Evolutionary conservation across 2,329 filamentous ascomycete genomes (phyloP).

Genomic region (Blastomyces parvus): DNA sequence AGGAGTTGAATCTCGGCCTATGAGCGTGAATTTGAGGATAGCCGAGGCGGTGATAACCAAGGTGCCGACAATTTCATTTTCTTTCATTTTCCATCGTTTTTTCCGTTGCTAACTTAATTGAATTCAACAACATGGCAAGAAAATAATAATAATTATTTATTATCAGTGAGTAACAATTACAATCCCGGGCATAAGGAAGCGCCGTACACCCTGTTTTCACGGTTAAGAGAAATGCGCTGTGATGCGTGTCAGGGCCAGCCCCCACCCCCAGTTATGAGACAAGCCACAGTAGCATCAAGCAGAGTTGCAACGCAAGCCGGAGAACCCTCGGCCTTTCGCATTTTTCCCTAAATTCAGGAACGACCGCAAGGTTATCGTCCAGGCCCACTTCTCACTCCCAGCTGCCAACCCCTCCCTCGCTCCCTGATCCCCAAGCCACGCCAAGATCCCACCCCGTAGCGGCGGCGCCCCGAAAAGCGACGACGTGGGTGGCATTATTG

Average conservation of each 20-base stretch:
- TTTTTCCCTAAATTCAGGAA: neutral
- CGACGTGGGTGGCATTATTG: neutral
- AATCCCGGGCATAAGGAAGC: neutral
- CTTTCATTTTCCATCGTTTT: neutral
- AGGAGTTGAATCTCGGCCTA: neutral
- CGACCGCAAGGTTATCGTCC: neutral
- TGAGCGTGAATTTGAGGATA: neutral
- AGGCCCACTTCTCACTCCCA: too few species aligned
- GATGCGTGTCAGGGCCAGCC: neutral
- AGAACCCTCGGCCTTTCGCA: neutral
- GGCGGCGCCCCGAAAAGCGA: neutral
- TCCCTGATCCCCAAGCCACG: neutral
- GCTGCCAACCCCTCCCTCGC: too few species aligned
- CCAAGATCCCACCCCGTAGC: neutral
- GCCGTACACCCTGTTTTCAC: neutral
- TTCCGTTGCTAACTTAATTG: neutral
- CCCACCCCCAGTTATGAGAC: neutral
- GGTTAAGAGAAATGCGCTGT: neutral
- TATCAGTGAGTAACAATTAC: neutral
- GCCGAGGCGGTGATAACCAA: neutral
- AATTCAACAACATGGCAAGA: neutral
- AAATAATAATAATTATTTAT: neutral
- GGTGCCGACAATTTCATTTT: neutral
- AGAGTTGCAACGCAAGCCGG: neutral
- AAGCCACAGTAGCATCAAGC: neutral